Evolutionary conservation across 1,139 yeast genomes (phyloP).

Genomic region (Taphrina confusa): DNA sequence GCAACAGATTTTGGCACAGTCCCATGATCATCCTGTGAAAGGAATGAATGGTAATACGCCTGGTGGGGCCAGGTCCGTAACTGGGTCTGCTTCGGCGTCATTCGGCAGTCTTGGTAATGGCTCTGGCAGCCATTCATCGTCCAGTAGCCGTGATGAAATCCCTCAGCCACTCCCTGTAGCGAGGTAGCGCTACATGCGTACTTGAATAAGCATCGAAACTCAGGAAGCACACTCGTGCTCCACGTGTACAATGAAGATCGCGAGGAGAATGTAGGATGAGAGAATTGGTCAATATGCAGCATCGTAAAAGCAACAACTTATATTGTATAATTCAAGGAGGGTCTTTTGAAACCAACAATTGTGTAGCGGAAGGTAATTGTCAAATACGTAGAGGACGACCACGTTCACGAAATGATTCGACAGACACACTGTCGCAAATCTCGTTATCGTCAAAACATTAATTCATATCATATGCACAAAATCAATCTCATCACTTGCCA

Average conservation of each 20-base stretch:
- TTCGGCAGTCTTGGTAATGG: slow-evolving; percentile 33
- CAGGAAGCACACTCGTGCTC: no score
- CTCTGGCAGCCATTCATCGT: slow-evolving; percentile 29
- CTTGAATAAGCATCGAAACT: no score
- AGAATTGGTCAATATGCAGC: no score
- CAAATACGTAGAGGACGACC: background rate
- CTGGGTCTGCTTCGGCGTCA: slow-evolving; percentile 32
- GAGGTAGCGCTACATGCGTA: no score
- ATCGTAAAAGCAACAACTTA: background rate
- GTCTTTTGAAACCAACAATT: background rate
- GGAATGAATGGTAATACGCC: slow-evolving; percentile 11
- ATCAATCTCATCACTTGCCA: background rate
- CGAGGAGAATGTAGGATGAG: no score
- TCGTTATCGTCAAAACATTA: slow-evolving; percentile 4
- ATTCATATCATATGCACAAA: slow-evolving; percentile 1
- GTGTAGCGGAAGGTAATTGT: background rate
- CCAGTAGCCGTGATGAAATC: slow-evolving; percentile 28
- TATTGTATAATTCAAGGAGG: slow-evolving; percentile 3
- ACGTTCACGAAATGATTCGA: no score
- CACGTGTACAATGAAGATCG: no score
- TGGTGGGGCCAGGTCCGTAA: slow-evolving; percentile 23
- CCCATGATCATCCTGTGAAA: slow-evolving; percentile 13
- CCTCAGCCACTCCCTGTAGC: slow-evolving; percentile 14
- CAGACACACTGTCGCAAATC: background rate
- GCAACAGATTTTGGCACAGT: slow-evolving; percentile 3